Base-by-base conservation (phyloP, 2,329 filamentous ascomycete genomes). In the Diaporthe capsici region DNA sequence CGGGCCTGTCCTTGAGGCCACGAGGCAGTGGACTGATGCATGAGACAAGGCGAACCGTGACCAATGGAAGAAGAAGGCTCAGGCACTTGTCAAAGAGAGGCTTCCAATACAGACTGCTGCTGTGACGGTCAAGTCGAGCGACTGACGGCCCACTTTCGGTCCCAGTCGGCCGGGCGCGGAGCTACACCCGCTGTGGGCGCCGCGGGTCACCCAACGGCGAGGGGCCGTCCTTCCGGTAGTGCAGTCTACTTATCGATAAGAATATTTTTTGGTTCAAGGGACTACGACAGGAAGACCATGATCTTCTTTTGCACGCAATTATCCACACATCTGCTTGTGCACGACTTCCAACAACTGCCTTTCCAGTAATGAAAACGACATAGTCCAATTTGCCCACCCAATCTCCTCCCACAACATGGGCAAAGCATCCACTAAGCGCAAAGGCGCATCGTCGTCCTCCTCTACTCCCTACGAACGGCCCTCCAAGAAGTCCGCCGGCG, bases 351-450 rank as follows among this genome's bases (percentile, higher is more conserved):
- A 65, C 4, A 31, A 74, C 55, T n/a, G 67, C 3, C 13, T 44
- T 3, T 15, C 55, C 49, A 49, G 58, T 68, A 31, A 73, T 76
- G 71, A 61, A 34, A 39, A 70, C 34, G 13, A 71, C 15, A 47
- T 76, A 76, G 49, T 34, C 37, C 44, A 37, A 13, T 31, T 9
- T 44, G 47, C 6, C 20, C 37, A 5, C 17, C 37, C 12, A 39
- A n/a, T 2, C 28, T 12, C 65, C 47, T 20, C 34, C 47, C 65
- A 15, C 73, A 68, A 34, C 17, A 86, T 87, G 86, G 85, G 83
- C 60, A 87, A 87, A 77, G 83, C 83, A 34, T 82, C 84, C 49
- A 78, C 82, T 22, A 85, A 84, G 79, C 82, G 83, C 79, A 81
- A 80, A 34, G 81, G 79, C 67, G 77, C 79, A 76, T 79, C 79